Evolutionary conservation across 352 stramenopile species (phyloP).

Genomic region (Globisporangium nunn): DNA sequence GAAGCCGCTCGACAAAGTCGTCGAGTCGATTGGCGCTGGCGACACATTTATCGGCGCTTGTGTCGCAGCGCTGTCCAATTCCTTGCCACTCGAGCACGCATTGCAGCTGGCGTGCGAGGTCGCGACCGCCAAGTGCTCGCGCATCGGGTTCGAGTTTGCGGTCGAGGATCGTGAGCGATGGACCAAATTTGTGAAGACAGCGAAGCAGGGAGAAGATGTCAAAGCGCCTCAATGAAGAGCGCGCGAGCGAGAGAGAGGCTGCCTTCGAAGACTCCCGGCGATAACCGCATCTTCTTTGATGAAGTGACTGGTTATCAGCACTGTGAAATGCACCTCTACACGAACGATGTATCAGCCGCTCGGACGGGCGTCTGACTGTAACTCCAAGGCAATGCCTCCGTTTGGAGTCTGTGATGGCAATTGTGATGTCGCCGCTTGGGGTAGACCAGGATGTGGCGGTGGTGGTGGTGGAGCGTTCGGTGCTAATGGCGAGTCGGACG

Average conservation of each 20-base stretch:
- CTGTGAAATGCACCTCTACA: not conserved
- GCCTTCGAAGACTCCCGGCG: no score
- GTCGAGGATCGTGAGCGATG: conserved; percentile 15
- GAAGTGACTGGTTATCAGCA: not conserved
- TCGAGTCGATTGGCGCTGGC: conserved; percentile 70
- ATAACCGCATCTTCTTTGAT: no score
- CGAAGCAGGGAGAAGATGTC: not conserved
- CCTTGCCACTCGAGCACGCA: conserved; percentile 20
- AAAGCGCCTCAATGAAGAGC: not conserved
- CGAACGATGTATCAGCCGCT: not conserved
- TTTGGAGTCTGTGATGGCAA: not conserved
- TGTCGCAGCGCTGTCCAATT: conserved; percentile 34
- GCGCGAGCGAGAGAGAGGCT: no score
- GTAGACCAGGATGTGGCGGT: not conserved
- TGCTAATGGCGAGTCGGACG: not conserved
- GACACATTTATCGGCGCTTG: conserved; percentile 67
- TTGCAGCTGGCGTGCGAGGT: conserved; percentile 44
- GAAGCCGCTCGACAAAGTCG: conserved; percentile 21
- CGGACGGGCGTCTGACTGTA: not conserved
- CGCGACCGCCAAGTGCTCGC: conserved; percentile 50
- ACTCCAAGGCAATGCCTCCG: not conserved
- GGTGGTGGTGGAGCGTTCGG: not conserved
- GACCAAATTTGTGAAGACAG: not conserved
- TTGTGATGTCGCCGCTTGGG: not conserved
- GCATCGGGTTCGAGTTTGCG: conserved; percentile 42